Conservation (phyloP, 2,329 filamentous ascomycete genomes). For the Trichoderma gracile region DNA sequence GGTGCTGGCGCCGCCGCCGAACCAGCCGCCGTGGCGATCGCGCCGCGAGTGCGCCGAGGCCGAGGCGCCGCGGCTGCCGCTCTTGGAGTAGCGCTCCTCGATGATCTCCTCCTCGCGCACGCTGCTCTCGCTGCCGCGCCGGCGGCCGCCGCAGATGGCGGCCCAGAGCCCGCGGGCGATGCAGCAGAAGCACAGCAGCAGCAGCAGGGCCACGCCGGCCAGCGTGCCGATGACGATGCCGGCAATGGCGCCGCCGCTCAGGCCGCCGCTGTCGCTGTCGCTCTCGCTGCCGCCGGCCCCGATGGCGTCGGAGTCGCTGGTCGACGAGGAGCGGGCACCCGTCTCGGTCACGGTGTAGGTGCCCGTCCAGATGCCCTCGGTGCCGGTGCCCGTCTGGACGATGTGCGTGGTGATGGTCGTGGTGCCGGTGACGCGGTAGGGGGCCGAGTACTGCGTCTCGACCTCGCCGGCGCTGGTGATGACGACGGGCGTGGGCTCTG, state of each 20-base stretch:
- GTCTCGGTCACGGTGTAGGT: slow-evolving; percentile 29
- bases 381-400: slow-evolving; percentile 18
- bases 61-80: slow-evolving; percentile 44
- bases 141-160: slow-evolving; percentile 61
- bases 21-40: slow-evolving; percentile 59
- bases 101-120: slow-evolving; percentile 54
- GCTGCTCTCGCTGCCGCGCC: slow-evolving; percentile 36
- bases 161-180: slow-evolving; percentile 64
- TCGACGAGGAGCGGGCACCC: slow-evolving; percentile 44
- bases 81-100: slow-evolving; percentile 61
- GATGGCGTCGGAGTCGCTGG: slow-evolving; percentile 48
- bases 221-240: slow-evolving; percentile 78
- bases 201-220: slow-evolving; percentile 64
- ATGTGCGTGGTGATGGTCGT: slow-evolving; percentile 54
- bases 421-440: slow-evolving; percentile 56
- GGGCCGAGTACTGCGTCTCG: slow-evolving; percentile 57
- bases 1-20: slow-evolving; percentile 51
- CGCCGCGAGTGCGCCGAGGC: slow-evolving; percentile 49
- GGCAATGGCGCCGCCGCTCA: slow-evolving; percentile 74
- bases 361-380: slow-evolving; percentile 33
- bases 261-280: slow-evolving; percentile 42
- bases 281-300: slow-evolving; percentile 42
- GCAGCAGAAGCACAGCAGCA: slow-evolving; percentile 75
- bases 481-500: slow-evolving; percentile 45
- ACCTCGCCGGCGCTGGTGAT: slow-evolving; percentile 50